These are phyloP conservation scores for Solanum verrucosum DNA, from an alignment of 257 asterid genomes.

Conservation along the genomic window DNA sequence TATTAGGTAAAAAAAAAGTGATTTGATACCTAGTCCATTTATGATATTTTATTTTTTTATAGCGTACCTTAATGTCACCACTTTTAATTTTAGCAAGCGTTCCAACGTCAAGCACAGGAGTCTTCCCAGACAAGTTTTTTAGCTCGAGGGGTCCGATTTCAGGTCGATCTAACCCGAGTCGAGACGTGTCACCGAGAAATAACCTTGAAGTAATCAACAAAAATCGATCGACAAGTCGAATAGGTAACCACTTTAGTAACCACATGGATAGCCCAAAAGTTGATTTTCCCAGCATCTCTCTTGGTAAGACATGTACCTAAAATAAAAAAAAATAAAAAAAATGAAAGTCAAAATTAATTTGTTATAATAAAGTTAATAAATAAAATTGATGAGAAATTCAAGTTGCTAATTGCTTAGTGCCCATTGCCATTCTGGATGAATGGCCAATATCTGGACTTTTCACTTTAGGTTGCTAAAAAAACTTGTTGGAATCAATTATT, in stretches of 20 bases:
- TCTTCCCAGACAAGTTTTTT: conserved; percentile 51
- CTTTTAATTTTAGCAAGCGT: conserved; percentile 65
- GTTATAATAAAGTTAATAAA: neutral
- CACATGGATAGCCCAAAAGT: conserved; percentile 74
- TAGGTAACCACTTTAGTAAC: conserved; percentile 69
- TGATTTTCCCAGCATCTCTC: conserved; percentile 66
- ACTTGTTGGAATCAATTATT: neutral
- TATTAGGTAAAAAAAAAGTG: neutral
- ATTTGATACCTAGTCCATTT: neutral
- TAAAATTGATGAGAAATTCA: neutral
- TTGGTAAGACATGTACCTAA: conserved; percentile 79
- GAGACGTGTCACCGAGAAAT: conserved; percentile 50
- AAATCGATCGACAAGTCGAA: conserved; percentile 48
- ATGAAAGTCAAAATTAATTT: neutral
- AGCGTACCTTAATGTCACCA: conserved; percentile 63
- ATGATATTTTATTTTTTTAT: neutral
- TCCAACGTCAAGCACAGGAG: conserved; percentile 65
- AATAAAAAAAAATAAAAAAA: neutral
- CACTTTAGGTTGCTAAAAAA: conserved; percentile 4
- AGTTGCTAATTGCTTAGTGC: neutral
- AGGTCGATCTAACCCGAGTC: conserved; percentile 52
- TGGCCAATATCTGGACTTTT: neutral
- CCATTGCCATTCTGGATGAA: neutral
- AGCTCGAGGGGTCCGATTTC: conserved; percentile 51
- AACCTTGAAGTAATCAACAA: conserved; percentile 37